phyloP scores from a whole-genome alignment of 495 filamentous ascomycete species.

The Neurospora sp. region DNA sequence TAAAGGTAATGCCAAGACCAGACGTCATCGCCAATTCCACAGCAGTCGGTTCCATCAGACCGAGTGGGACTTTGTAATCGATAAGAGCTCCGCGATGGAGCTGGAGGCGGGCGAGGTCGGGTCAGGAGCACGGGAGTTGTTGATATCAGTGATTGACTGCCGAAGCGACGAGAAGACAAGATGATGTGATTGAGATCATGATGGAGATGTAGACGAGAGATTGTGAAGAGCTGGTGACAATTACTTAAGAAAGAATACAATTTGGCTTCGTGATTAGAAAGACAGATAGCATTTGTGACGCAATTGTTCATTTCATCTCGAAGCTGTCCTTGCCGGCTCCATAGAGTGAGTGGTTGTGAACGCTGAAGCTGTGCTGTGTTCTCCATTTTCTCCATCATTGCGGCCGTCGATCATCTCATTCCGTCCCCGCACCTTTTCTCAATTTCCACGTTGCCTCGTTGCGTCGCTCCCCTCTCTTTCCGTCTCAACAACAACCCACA shows the following conservation, averaged over 20 bases:
- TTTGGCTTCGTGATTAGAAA: not conserved
- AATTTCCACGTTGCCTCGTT: not conserved
- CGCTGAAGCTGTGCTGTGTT: not conserved
- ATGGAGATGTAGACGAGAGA: not conserved
- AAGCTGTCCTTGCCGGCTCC: not conserved
- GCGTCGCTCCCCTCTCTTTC: not conserved
- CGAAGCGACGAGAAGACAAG: too few species aligned
- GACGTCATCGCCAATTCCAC: not conserved
- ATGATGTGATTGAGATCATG: too few species aligned
- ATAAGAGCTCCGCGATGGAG: not conserved
- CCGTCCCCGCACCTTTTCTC: not conserved
- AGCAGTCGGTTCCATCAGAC: not conserved
- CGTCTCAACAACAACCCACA: not conserved
- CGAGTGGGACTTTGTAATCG: not conserved
- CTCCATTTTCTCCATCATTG: not conserved
- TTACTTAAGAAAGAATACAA: not conserved
- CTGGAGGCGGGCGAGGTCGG: not conserved
- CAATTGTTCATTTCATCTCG: not conserved
- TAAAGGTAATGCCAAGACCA: not conserved
- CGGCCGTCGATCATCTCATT: not conserved
- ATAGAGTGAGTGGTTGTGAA: not conserved
- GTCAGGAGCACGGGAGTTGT: too few species aligned
- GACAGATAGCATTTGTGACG: not conserved
- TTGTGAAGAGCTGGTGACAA: not conserved
- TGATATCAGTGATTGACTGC: not conserved